Evolutionary conservation across 352 stramenopile species (phyloP).

Genomic region (Phytopythium chamaehyphon): DNA sequence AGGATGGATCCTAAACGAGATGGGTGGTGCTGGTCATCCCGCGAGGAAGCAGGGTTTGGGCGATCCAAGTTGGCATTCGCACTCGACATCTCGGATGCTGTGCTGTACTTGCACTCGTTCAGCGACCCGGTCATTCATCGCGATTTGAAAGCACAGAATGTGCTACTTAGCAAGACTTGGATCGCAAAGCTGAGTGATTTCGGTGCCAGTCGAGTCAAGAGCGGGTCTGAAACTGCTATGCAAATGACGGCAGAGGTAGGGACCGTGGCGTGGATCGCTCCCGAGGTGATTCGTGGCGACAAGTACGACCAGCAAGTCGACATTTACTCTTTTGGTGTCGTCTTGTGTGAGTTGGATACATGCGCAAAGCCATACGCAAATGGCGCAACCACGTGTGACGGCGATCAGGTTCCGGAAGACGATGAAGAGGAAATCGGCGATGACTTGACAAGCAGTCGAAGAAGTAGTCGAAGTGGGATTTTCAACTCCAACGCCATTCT

Average conservation of each 20-base stretch:
- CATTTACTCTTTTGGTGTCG: constrained; percentile 55
- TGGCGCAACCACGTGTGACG: constrained; percentile 9
- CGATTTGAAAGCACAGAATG: constrained; percentile 57
- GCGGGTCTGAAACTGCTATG: constrained; percentile 13
- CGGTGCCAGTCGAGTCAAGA: constrained; percentile 37
- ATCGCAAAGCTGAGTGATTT: constrained; percentile 59
- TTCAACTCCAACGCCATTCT: constrained; percentile 36
- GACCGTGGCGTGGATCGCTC: constrained; percentile 51
- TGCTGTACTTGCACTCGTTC: constrained; percentile 43
- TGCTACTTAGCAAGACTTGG: constrained; percentile 42
- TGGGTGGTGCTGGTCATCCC: constrained; percentile 26
- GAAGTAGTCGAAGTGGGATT: constrained; percentile 1
- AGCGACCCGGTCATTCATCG: constrained; percentile 42
- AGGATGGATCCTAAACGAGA: constrained; percentile 24
- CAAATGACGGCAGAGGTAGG: constrained; percentile 51
- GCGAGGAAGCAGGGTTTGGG: constrained; percentile 16
- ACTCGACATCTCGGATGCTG: constrained; percentile 28
- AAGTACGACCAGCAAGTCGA: constrained; percentile 43
- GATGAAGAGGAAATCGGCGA: constrained; percentile 6
- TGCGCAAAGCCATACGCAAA: constrained; percentile 37
- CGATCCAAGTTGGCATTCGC: constrained; percentile 28
- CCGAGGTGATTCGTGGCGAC: constrained; percentile 44
- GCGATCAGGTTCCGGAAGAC: constrained; percentile 1
- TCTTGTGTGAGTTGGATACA: constrained; percentile 49
- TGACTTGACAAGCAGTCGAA: not conserved